Evolutionary conservation across 202 grass and related monocot species (phyloP), one percentile per base, ranked within the genome.

Genomic region (Elaeis oleifera): DNA sequence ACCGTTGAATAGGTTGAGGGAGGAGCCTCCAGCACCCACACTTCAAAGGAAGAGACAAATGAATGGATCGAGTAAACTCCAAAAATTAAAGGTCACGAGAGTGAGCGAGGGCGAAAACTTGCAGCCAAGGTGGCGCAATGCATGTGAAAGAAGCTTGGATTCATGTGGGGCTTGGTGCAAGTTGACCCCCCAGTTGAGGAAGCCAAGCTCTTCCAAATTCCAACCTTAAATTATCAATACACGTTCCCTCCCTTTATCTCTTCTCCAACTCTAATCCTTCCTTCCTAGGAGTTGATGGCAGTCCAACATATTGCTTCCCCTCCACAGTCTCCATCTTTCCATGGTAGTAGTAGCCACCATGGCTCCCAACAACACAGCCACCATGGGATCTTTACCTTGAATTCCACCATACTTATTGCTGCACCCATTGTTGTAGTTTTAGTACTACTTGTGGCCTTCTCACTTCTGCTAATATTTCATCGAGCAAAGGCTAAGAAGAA

Each of bases 121-220:
- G 54, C 28, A 13, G 68, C 14, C 5, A 67, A 50, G 56, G 61
- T 72, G 71, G 65, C 65, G 44, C 65, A 50, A 64, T 55, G 72
- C 79, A 81, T 63, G 79, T 81, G 79, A 81, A 64, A 20, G 4
- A 39, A 50, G 16, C 58, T 76, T 81, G 72, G 32, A 60, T 53
- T 76, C 61, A 76, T 81, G 66, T 71, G 72, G 49, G 51, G 31
- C 44, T 76, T 61, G 68, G 50, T 59, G 23, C 13, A 14, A 16
- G 57, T 64, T 80, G 64, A 69, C 64, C 61, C 21, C 67, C 39
- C 69, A 21, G 5, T 20, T 44, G 57, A 57, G 5, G 55, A 11
- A 29, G 19, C 74, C 36, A 44, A 44, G 36, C 36, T 13, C 36
- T 3, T 13, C 36, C 36, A 13, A 44, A 9, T 9, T 44, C 36